Base-by-base conservation (phyloP, 139 green algal genomes). In the Tetradesmus obliquus region DNA sequence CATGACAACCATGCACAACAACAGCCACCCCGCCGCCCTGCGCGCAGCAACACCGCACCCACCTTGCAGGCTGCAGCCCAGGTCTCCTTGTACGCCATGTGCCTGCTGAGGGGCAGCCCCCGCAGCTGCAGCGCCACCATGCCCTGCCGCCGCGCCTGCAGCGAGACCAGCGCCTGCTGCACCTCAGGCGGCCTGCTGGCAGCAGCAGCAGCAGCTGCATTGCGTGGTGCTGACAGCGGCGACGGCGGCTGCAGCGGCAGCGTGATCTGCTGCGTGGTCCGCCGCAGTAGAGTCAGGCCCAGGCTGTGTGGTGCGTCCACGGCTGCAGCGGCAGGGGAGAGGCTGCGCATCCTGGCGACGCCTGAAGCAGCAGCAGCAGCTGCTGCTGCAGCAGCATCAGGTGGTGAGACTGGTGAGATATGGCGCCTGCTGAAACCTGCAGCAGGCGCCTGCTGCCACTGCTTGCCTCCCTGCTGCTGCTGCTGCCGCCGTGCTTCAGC, bases 31-130 rank as follows among this genome's bases (percentile, higher is more conserved):
- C 66, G 3, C 10, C 32, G 32, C 32, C 32, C 32, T 45, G 32
- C 32, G 32, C 32, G 32, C 57, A 66, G 9, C 57, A 8, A 8
- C 8, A 66, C 57, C 66, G 3, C 10, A 22, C 82, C 51, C 55
- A 87, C 82, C 82, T 87, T 32, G 55, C 54, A 72, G 10, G 24
- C 54, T n/a, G 15, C 15, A 6, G 60, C 82, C 55, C 55, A 87
- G 3, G 55, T 72, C 22, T 87, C 82, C 45, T 51, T 72, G 55
- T 55, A 87, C 5, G 55, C 45, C 7, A 87, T 58, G 55, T 87
- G 82, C 82, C 51, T 54, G 82, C 82, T 88, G 58, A 88, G 79
- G 58, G 84, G 84, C 84, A 88, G 57, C 7, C 84, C 84, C 57
- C 57, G 32, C 57, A 88, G 57, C 84, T 88, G 84, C 57, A 88